Evolutionary conservation across 208 protist species (phyloP).

Genomic region (Vickermania ingenoplastis): DNA sequence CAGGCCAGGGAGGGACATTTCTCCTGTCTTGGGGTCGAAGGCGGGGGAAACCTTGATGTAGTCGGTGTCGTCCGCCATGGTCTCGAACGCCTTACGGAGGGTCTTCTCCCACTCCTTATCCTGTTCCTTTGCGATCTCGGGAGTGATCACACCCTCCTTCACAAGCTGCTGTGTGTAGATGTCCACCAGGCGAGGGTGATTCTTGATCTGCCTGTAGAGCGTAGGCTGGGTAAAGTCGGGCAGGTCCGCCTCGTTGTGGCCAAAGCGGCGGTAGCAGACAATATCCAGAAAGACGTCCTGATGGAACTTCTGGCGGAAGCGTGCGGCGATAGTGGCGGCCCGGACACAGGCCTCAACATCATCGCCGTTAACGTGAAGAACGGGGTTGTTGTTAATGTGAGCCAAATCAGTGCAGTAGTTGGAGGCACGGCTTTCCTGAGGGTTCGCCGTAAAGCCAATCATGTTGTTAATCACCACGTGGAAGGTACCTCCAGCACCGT

Average conservation of each 20-base stretch:
- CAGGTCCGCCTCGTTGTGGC: constrained; percentile 97
- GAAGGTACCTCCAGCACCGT: constrained; percentile 95
- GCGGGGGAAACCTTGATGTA: constrained; percentile 71
- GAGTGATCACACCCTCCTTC: constrained; percentile 63
- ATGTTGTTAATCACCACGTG: constrained; percentile 99
- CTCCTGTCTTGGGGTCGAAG: constrained; percentile 71
- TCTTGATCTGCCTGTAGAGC: constrained; percentile 91
- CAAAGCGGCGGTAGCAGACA: constrained; percentile 94
- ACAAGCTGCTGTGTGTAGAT: constrained; percentile 86
- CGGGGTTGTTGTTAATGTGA: constrained; percentile 91
- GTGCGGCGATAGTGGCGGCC: constrained; percentile 78
- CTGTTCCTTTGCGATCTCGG: constrained; percentile 46
- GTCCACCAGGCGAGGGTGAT: constrained; percentile 81
- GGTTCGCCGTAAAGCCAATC: constrained; percentile 97
- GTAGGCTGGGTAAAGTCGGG: constrained; percentile 96
- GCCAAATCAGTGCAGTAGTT: constrained; percentile 96
- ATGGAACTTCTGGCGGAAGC: constrained; percentile 91
- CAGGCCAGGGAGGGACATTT: constrained; percentile 37
- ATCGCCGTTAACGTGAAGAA: constrained; percentile 98
- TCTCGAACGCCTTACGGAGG: constrained; percentile 76
- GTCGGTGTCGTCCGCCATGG: constrained; percentile 66
- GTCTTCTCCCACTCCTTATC: constrained; percentile 58
- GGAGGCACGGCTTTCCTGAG: constrained; percentile 82
- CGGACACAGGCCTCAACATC: constrained; percentile 92
- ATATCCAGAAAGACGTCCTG: constrained; percentile 96